phyloP scores from a whole-genome alignment of 495 filamentous ascomycete species.

The Lasiosphaeria ovina region DNA sequence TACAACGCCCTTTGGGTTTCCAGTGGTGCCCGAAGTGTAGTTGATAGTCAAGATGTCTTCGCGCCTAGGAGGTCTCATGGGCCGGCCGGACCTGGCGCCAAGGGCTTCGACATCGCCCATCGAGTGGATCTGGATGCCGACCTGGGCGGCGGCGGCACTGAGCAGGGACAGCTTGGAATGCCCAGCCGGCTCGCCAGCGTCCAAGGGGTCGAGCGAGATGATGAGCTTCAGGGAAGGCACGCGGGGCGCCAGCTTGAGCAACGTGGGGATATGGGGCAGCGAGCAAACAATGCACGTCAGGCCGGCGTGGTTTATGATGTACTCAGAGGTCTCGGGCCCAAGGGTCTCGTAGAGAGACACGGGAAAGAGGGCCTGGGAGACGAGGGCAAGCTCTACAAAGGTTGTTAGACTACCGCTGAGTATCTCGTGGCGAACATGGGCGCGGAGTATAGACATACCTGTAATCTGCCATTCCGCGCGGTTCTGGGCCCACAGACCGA shows the following conservation, averaged over 20 bases:
- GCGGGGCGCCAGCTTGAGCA: slow-evolving; percentile 78
- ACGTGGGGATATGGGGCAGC: slow-evolving; percentile 78
- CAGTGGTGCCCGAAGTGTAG: slow-evolving; percentile 96
- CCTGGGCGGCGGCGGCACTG: slow-evolving; percentile 65
- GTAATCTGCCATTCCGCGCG: slow-evolving; percentile 96
- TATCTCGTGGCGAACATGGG: too few species aligned
- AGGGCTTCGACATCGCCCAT: slow-evolving; percentile 74
- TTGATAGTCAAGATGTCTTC: slow-evolving; percentile 90
- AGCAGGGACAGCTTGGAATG: slow-evolving; percentile 77
- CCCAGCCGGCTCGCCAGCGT: slow-evolving; percentile 73
- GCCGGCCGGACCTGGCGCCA: slow-evolving; percentile 64
- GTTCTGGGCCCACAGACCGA: slow-evolving; percentile 95
- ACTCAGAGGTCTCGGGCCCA: slow-evolving; percentile 85
- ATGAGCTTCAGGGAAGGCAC: slow-evolving; percentile 84
- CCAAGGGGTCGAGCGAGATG: slow-evolving; percentile 82
- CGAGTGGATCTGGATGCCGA: slow-evolving; percentile 73
- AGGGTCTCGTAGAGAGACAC: slow-evolving; percentile 97
- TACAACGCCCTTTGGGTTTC: slow-evolving; percentile 89
- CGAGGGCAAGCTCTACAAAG: slow-evolving; percentile 75
- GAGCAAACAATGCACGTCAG: slow-evolving; percentile 75
- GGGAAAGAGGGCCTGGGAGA: slow-evolving; percentile 83
- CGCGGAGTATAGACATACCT: slow-evolving; percentile 47
- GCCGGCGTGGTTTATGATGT: slow-evolving; percentile 87
- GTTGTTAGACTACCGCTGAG: not conserved
- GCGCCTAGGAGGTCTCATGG: slow-evolving; percentile 65